Conservation (phyloP, 1,284 basidiomycete genomes). For the Sporisorium scitamineum region DNA sequence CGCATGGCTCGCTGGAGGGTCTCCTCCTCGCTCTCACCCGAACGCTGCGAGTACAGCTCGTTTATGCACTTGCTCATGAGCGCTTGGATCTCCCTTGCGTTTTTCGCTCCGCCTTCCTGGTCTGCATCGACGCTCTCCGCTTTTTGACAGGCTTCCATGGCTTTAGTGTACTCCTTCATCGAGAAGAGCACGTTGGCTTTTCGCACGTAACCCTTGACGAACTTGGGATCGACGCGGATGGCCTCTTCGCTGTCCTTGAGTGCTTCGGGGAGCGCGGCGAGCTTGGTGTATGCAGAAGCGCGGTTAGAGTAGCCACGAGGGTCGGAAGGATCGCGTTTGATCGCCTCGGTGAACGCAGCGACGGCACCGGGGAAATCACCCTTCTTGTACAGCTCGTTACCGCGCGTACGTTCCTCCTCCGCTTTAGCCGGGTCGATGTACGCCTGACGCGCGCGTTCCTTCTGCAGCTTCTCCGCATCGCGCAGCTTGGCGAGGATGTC, state of each 20-base stretch:
- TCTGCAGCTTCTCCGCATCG: slow-evolving; percentile 80
- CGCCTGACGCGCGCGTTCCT: slow-evolving; percentile 81
- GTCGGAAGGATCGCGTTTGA: slow-evolving; percentile 92
- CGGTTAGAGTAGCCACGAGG: slow-evolving; percentile 96
- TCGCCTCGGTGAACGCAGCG: slow-evolving; percentile 91
- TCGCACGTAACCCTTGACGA: slow-evolving; percentile 89
- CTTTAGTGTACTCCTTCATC: slow-evolving; percentile 93
- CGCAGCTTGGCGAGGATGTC: slow-evolving; percentile 88
- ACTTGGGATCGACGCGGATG: slow-evolving; percentile 85
- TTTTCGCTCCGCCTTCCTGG: slow-evolving; percentile 49
- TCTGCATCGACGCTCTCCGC: slow-evolving; percentile 56
- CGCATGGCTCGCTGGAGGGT: slow-evolving; percentile 93
- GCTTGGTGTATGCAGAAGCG: slow-evolving; percentile 94
- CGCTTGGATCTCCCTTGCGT: slow-evolving; percentile 60
- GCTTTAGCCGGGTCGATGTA: slow-evolving; percentile 92
- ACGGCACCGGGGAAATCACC: slow-evolving; percentile 80
- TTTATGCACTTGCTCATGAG: slow-evolving; percentile 72
- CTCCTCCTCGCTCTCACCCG: slow-evolving; percentile 90
- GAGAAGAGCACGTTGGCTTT: slow-evolving; percentile 86
- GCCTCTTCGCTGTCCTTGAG: slow-evolving; percentile 95
- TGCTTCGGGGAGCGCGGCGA: slow-evolving; percentile 92
- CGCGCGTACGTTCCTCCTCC: slow-evolving; percentile 86
- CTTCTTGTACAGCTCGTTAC: slow-evolving; percentile 89
- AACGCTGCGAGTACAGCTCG: slow-evolving; percentile 84
- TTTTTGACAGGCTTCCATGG: slow-evolving; percentile 62